Percentiles rank a stretch among this genome's conserved stretches.
These are phyloP conservation scores for Coemansia sp. DNA, from an alignment of 192 early-diverging fungal genomes.

Conservation along the genomic window DNA sequence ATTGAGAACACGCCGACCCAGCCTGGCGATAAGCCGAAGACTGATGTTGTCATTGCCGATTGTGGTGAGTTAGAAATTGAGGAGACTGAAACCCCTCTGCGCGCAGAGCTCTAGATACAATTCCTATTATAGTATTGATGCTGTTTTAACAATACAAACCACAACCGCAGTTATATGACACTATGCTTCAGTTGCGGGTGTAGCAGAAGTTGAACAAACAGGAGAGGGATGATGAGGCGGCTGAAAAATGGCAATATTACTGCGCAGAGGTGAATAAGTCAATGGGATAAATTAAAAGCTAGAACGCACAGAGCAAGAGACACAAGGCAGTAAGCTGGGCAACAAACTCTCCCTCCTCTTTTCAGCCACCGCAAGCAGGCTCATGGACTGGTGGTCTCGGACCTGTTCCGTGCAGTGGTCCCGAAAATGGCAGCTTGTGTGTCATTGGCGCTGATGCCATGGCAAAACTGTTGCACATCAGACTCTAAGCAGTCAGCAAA, in stretches of 20 bases:
- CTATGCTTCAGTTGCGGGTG: neutral
- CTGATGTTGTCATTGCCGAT: slow-evolving; percentile 68
- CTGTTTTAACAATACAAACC: neutral
- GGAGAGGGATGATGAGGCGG: neutral
- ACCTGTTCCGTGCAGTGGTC: neutral
- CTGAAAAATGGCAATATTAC: slow-evolving; percentile 16
- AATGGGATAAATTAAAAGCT: neutral
- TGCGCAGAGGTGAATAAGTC: neutral
- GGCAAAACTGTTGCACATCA: neutral
- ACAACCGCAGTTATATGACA: slow-evolving; percentile 11
- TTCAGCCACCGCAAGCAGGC: neutral
- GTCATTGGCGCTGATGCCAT: slow-evolving; percentile 1
- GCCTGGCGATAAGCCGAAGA: slow-evolving; percentile 66
- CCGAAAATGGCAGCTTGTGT: slow-evolving; percentile 6
- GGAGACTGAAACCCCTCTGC: slow-evolving; percentile 40
- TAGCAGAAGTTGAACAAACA: neutral
- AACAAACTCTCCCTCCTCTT: neutral
- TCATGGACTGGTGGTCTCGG: neutral
- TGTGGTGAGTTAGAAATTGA: slow-evolving; percentile 74
- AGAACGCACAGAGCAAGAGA: neutral
- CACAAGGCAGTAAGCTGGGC: neutral
- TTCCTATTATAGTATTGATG: neutral
- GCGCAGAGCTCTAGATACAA: slow-evolving; percentile 38
- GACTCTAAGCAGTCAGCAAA: slow-evolving; percentile 3
- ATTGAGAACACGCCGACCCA: slow-evolving; percentile 36